Base-by-base conservation (phyloP, 495 filamentous ascomycete species). In the Physcia stellaris region DNA sequence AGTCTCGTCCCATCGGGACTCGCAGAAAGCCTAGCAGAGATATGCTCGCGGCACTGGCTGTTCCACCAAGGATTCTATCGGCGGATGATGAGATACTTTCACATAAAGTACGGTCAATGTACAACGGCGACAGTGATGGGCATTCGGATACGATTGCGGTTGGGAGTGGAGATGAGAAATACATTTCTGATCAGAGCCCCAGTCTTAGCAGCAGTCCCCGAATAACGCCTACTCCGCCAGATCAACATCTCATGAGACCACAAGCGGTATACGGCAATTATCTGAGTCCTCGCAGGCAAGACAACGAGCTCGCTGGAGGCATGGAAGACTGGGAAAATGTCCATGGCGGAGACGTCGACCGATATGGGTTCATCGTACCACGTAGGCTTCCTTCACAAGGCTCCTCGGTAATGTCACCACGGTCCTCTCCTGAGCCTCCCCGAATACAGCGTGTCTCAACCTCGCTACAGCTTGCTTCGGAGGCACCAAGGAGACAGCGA, bases 251-350 rank as follows among this genome's bases (percentile, higher is more conserved):
- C 18, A 4, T 33, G 9, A 30, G 37, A 1, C 27, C 37, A 6
- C 44, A 52, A 3, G 19, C 11, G 22, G 20, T 27, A 12, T 27
- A 32, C 15, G 35, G 39, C 23, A 37, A 10, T 24, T 16, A 15
- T 28, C 10, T n/a, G 6, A 32, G 7, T 11, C 37, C 27, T 15
- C 10, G n/a, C 10, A 19, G 9, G 16, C 67, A 78, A 43, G 60
- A 68, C 11, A 58, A 62, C 30, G 77, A 80, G 57, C 58, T 78
- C 11, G 84, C 86, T 11, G 87, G 86, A 12, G 88, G 88, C 0
- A 75, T 92, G 28, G 90, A 99, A 52, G 87, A 94, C 51, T 99
- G 90, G 92, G 80, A 88, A 49, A 79, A 94, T 56, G 61, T 99
- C 9, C 67, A 79, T n/a, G 80, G 72, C n/a, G 70, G 64, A 27